Percentiles rank a stretch among this genome's conserved stretches.
Evolutionary conservation across 306 rosid genomes (phyloP).

Genomic region (Vigna reflexopilosa): DNA sequence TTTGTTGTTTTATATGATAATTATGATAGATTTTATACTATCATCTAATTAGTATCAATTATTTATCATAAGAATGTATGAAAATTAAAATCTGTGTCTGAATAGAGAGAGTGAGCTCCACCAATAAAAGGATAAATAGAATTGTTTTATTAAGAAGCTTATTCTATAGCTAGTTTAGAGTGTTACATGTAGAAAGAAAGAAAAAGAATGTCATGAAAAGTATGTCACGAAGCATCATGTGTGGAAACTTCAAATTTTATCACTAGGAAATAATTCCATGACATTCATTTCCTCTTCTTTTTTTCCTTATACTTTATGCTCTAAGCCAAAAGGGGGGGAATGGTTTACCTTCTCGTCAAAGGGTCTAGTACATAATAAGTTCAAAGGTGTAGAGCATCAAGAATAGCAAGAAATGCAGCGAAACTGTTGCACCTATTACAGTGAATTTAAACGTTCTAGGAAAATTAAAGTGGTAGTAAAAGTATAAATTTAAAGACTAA

Average conservation of each 20-base stretch:
- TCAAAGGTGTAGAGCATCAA: not conserved
- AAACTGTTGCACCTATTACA: not conserved
- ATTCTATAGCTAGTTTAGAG: conserved; percentile 19
- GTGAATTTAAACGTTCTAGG: not conserved
- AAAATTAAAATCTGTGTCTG: too few species aligned
- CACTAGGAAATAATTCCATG: conserved; percentile 27
- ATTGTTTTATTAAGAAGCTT: not conserved
- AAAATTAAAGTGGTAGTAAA: not conserved
- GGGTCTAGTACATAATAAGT: not conserved
- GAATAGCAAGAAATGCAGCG: not conserved
- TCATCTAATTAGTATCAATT: not conserved
- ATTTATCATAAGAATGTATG: not conserved
- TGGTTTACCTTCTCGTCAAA: too few species aligned
- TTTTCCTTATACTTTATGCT: not conserved
- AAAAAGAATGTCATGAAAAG: conserved; percentile 28
- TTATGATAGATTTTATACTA: not conserved
- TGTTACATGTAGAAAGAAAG: conserved; percentile 43
- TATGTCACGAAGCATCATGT: conserved; percentile 33
- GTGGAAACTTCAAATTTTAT: not conserved
- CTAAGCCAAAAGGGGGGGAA: too few species aligned
- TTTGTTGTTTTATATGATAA: too few species aligned
- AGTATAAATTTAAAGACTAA: not conserved
- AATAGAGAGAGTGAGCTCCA: not conserved
- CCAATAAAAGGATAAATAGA: not conserved
- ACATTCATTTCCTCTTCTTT: not conserved